Evolutionary conservation across 2,329 filamentous ascomycete genomes (phyloP).

Genomic region (Penicillium sp.): DNA sequence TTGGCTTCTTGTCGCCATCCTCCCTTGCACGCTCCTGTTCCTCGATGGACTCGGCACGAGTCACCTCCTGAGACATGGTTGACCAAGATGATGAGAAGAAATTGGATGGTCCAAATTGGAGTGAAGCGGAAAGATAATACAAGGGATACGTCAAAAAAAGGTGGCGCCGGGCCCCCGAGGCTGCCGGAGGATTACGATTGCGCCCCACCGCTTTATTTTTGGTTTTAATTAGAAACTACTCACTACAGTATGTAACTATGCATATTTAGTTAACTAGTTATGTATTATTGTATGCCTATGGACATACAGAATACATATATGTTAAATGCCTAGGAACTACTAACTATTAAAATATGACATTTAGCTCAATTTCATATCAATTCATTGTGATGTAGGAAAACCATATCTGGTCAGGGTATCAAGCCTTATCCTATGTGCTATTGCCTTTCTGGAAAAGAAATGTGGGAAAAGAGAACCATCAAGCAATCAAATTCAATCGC

Average conservation of each 20-base stretch:
- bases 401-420: constrained; percentile 29
- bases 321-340: too few species aligned
- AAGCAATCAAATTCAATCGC: constrained; percentile 2
- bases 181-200: constrained; percentile 18
- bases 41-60: constrained; percentile 45
- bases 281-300: too few species aligned
- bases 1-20: constrained; percentile 68
- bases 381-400: constrained; percentile 13
- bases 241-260: too few species aligned
- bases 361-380: background rate
- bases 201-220: constrained; percentile 14
- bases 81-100: constrained; percentile 1
- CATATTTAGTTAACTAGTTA: too few species aligned
- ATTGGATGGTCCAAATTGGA: constrained; percentile 1
- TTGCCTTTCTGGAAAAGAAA: background rate
- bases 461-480: background rate
- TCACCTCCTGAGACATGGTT: constrained; percentile 46
- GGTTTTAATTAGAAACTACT: constrained; percentile 5
- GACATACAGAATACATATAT: too few species aligned
- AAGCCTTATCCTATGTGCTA: constrained; percentile 19
- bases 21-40: constrained; percentile 44
- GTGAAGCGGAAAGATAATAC: constrained; percentile 6
- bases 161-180: constrained; percentile 19
- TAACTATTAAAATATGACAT: background rate
- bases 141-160: constrained; percentile 29